A percentile compares a stretch with the other conserved stretches of the same genome.
Evolutionary conservation across 306 rosid species (phyloP).

Genomic region (Aeschynomene evenia): DNA sequence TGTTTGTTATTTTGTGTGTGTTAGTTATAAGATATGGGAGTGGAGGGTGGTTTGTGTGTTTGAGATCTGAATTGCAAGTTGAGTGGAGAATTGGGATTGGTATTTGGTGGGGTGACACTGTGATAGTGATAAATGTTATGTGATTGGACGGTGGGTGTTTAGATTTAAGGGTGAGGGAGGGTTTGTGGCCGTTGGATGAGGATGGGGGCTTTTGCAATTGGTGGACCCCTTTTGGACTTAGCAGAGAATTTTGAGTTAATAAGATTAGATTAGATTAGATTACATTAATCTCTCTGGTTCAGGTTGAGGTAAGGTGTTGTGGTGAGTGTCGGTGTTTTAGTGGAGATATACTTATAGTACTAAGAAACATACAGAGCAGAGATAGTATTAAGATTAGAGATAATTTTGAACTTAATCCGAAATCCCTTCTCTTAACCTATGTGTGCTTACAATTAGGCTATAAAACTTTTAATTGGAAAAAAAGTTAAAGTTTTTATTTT

Average conservation of each 20-base stretch:
- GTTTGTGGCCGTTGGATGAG: slow-evolving; percentile 16
- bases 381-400: too few species aligned
- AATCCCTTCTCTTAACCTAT: not conserved
- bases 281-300: too few species aligned
- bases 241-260: not conserved
- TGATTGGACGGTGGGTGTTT: not conserved
- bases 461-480: too few species aligned
- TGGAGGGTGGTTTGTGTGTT: not conserved
- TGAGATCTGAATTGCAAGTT: slow-evolving; percentile 11
- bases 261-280: not conserved
- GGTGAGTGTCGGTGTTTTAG: not conserved
- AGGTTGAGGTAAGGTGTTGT: slow-evolving; percentile 1
- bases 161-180: slow-evolving; percentile 15
- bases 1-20: too few species aligned
- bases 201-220: not conserved
- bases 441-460: too few species aligned
- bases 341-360: not conserved
- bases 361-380: too few species aligned
- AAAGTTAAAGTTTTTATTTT: too few species aligned
- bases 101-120: not conserved
- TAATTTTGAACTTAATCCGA: not conserved
- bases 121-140: not conserved
- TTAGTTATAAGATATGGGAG: too few species aligned
- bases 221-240: not conserved
- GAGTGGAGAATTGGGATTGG: not conserved